Percentiles rank a stretch among this genome's conserved stretches.
These are phyloP conservation scores for Phytophthora fragariaefolia DNA, from an alignment of 352 stramenopile species.

Conservation along the genomic window DNA sequence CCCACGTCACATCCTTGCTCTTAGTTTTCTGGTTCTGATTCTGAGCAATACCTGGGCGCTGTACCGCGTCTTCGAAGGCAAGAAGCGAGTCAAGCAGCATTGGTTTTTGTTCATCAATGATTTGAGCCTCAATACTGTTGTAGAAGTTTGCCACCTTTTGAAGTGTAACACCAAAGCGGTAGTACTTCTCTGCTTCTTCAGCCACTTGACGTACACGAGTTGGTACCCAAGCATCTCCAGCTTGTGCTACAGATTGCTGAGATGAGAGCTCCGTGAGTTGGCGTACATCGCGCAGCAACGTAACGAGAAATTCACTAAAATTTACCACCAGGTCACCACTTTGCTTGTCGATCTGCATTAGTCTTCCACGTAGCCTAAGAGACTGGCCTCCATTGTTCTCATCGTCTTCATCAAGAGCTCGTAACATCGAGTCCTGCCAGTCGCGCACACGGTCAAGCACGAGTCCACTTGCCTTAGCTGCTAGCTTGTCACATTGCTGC, in stretches of 20 bases:
- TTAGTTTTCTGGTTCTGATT: slow-evolving; percentile 49
- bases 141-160: slow-evolving; percentile 98
- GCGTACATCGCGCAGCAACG: slow-evolving; percentile 91
- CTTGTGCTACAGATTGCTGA: slow-evolving; percentile 42
- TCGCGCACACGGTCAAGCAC: slow-evolving; percentile 84
- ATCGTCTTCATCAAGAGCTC: slow-evolving; percentile 64
- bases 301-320: slow-evolving; percentile 94
- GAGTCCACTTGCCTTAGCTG: slow-evolving; percentile 62
- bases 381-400: slow-evolving; percentile 64
- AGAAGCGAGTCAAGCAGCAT: slow-evolving; percentile 94
- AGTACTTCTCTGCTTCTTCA: slow-evolving; percentile 92
- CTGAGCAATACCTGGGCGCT: slow-evolving; percentile 61
- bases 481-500: slow-evolving; percentile 62
- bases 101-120: slow-evolving; percentile 94
- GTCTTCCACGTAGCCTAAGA: slow-evolving; percentile 78
- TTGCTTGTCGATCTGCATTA: slow-evolving; percentile 93
- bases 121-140: slow-evolving; percentile 95
- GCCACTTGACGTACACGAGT: slow-evolving; percentile 73
- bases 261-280: slow-evolving; percentile 91
- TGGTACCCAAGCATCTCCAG: slow-evolving; percentile 70
- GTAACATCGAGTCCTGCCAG: slow-evolving; percentile 86
- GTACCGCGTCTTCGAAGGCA: slow-evolving; percentile 90
- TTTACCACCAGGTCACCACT: slow-evolving; percentile 91
- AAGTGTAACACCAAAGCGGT: slow-evolving; percentile 94
- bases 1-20: slow-evolving; percentile 88